These are phyloP conservation scores for Lolium multiflorum DNA, from an alignment of 176 grass and related monocot genomes.

Conservation along the genomic window DNA sequence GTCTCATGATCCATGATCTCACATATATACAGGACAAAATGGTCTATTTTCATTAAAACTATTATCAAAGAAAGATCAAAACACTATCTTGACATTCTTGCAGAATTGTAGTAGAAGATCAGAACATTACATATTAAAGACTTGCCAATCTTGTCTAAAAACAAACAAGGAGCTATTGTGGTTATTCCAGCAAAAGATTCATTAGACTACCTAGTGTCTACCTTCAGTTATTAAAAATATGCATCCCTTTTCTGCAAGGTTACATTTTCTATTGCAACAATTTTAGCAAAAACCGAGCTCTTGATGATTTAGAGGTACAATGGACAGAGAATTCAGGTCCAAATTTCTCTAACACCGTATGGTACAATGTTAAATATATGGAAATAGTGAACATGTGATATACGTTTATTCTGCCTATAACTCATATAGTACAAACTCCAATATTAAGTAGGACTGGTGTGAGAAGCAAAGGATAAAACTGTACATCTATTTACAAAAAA, in stretches of 20 bases:
- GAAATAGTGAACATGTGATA: not conserved
- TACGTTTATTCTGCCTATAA: not conserved
- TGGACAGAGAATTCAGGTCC: no score
- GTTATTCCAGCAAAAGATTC: no score
- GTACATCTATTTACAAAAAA: not conserved
- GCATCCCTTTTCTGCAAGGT: no score
- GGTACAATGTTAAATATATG: not conserved
- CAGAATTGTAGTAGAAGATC: not conserved
- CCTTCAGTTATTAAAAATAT: no score
- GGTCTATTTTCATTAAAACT: no score
- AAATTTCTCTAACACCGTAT: not conserved
- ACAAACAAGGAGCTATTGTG: no score
- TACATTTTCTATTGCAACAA: no score
- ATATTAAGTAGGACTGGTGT: not conserved
- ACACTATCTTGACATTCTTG: no score
- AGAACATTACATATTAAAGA: not conserved
- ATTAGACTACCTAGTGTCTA: no score
- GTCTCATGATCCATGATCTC: not conserved
- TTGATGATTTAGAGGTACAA: no score
- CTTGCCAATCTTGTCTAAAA: not conserved
- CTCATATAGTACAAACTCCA: not conserved
- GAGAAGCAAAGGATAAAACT: not conserved
- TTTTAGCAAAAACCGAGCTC: no score
- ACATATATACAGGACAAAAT: not conserved
- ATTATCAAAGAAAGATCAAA: no score